These are phyloP conservation scores for Paecilomyces dactylethromorphus DNA, from an alignment of 2,329 filamentous ascomycete genomes.

Conservation along the genomic window DNA sequence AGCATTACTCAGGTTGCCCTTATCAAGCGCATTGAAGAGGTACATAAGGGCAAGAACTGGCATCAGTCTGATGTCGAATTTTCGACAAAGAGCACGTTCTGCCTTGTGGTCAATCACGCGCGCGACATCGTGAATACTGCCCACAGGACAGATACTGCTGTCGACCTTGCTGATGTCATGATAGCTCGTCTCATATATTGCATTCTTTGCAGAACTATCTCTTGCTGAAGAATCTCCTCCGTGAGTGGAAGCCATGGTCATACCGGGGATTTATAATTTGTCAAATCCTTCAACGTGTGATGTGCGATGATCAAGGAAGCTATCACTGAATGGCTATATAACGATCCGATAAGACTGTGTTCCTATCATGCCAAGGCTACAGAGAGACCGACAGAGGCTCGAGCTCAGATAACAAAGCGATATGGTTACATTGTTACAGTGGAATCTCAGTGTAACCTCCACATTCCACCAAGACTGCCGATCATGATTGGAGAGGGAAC, in stretches of 20 bases:
- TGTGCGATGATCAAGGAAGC: not conserved
- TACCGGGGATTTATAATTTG: not conserved
- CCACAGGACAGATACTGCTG: constrained; percentile 7
- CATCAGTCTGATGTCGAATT: constrained; percentile 46
- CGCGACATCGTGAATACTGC: constrained; percentile 20
- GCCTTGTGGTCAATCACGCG: constrained; percentile 38
- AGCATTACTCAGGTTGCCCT: constrained; percentile 49
- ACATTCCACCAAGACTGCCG: not conserved
- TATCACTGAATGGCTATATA: not conserved
- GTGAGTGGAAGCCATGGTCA: not conserved
- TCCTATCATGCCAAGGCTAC: not conserved
- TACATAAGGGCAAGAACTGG: constrained; percentile 57
- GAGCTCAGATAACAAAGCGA: not conserved
- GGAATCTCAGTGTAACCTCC: not conserved
- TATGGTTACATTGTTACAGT: not conserved
- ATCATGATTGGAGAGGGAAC: not conserved
- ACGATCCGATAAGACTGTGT: not conserved
- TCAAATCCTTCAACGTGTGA: not conserved
- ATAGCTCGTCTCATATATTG: not conserved
- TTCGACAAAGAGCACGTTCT: constrained; percentile 46
- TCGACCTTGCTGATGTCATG: not conserved
- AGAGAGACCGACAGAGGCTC: not conserved
- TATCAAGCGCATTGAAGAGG: constrained; percentile 49
- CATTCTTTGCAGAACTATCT: not conserved
- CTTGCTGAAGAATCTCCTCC: not conserved